These are phyloP conservation scores for Nigrospora osmanthi DNA, from an alignment of 2,329 filamentous ascomycete species.

Conservation along the genomic window DNA sequence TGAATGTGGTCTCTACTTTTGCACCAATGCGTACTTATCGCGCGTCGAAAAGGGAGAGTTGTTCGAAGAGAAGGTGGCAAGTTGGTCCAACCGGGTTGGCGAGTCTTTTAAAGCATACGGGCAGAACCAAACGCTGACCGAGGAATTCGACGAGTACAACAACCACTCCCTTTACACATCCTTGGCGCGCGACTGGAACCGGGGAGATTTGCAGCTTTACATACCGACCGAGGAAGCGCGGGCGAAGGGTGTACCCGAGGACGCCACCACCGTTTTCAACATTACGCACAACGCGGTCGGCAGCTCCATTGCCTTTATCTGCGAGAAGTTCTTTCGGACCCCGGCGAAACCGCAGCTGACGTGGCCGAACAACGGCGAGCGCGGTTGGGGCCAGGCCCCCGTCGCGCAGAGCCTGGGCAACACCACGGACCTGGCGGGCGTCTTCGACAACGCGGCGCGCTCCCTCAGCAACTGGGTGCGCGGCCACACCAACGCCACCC, in stretches of 20 bases:
- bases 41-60: constrained; percentile 4
- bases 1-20: constrained; percentile 16
- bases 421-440: constrained; percentile 5
- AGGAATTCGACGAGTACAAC: too few relatives aligned
- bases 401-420: too few relatives aligned
- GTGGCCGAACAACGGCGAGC: background rate
- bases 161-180: background rate
- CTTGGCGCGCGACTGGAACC: background rate
- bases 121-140: too few relatives aligned
- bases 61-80: background rate
- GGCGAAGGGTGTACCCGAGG: too few relatives aligned
- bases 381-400: background rate
- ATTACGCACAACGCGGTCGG: too few relatives aligned
- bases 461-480: constrained; percentile 10
- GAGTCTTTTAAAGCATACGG: constrained; percentile 4
- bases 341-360: background rate
- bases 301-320: too few relatives aligned
- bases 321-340: background rate
- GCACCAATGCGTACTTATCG: constrained; percentile 8
- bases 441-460: constrained; percentile 8
- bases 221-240: too few relatives aligned
- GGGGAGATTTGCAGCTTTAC: too few relatives aligned
- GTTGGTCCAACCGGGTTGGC: constrained; percentile 3
- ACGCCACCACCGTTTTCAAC: too few relatives aligned
- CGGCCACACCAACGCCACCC: constrained; percentile 4